Base-by-base conservation (phyloP, 2,329 filamentous ascomycete genomes). In the Grosmannia penicillata region DNA sequence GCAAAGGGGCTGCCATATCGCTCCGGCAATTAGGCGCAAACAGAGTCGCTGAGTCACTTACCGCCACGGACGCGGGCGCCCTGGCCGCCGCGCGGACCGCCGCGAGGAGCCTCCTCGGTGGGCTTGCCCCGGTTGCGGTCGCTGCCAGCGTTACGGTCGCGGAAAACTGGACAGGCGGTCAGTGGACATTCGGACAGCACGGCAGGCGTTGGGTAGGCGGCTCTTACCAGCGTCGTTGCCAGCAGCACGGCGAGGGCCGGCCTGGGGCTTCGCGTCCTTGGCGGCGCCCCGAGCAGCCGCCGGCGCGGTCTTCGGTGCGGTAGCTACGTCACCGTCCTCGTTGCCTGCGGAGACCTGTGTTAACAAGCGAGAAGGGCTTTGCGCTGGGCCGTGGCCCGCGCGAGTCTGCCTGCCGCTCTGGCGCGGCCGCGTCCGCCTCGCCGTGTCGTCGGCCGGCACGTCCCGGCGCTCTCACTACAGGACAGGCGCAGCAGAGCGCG, bases 261-360 rank as follows among this genome's bases (percentile, higher is more conserved):
- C 55, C 47, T 82, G 76, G 55, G 75, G 76, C 66, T 89, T 87
- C 68, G 85, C 37, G 34, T 39, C 84, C 80, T 95, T 95, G 59
- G 60, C 64, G 48, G 73, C n/a, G n/a, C n/a, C 72, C 61, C 85
- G 79, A 55, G 75, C 68, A 50, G 70, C 63, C 49, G 77, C 74
- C 77, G 91, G 93, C 62, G 94, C 85, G 58, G 91, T 74, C 60
- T 83, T 82, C 75, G 86, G 87, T 59, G 80, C 79, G 65, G 78
- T 77, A 65, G 89, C 84, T 59, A 64, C 63, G 58, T 74, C 73
- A 56, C 68, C 70, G 56, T 68, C 66, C 60, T 74, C 71, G 60
- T 73, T 73, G 60, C 75, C 75, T 74, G 54, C 49, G 54, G 40
- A 46, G 23, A 13, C 11, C 17, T 28, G 25, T 19, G 34, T 23